Evolutionary conservation across 2,329 filamentous ascomycete species (phyloP), one percentile per base, ranked within the genome.

Genomic region (Sphaerulina vaccinii): DNA sequence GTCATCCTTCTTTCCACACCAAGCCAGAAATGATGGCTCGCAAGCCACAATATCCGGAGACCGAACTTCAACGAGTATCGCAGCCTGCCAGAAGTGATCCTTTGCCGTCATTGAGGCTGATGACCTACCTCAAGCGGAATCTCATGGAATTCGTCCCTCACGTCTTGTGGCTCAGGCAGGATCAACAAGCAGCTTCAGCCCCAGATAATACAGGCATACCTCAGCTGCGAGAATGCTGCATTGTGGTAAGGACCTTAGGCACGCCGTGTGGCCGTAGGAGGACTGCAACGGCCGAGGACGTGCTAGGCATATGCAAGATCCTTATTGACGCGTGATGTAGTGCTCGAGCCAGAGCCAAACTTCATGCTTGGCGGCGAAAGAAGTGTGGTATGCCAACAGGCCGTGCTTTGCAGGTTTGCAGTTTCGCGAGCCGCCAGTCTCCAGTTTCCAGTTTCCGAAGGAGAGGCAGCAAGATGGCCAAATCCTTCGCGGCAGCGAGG

Each of bases 391-490:
- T 35, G 21, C 42, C 42, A 45, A 45, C 42, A 45, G 10, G 29
- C 42, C 42, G 42, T 45, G 42, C 42, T n/a, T 32, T 36, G 27
- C 42, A 15, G n/a, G n/a, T n/a, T n/a, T n/a, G 15, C 42, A n/a
- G 42, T 45, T 45, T 35, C 42, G 42, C 42, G 27, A 45, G 42
- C 29, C 42, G 42, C n/a, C n/a, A n/a, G n/a, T n/a, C n/a, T n/a
- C n/a, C n/a, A n/a, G n/a, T n/a, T n/a, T n/a, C 42, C 32, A 36
- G 42, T 39, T 39, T n/a, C 15, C 24, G n/a, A 19, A 27, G 41
- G 13, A 39, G 4, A 13, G 37, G 21, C 15, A 19, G 5, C 7
- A 16, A 19, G 7, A 10, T 10, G 9, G 15, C 11, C 16, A n/a
- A 5, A 7, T 32, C 27, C 27, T 13, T 32, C 13, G 27, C 7